Evolutionary conservation across 805 yeast species (phyloP).

Genomic region (Lipomyces spencermartinsiae): DNA sequence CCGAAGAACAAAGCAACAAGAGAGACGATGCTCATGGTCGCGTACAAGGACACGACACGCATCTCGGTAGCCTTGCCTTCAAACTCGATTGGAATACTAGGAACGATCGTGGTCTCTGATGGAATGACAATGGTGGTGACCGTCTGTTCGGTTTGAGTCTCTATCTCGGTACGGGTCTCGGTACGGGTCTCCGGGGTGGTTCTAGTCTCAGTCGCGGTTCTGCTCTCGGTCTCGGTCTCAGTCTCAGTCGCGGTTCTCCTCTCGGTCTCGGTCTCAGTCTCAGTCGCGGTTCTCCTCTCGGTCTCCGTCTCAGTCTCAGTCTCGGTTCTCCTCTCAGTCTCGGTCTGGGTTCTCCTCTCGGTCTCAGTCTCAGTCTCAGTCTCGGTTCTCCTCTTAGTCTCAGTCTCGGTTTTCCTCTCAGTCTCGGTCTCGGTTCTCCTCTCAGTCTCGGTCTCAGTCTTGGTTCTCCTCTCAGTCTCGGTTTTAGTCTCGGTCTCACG

Average conservation of each 20-base stretch:
- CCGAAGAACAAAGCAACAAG: slow-evolving; percentile 14
- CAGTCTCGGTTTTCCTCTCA: not conserved
- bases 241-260: not conserved
- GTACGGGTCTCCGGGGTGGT: not conserved
- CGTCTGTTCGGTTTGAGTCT: not conserved
- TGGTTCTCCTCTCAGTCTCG: not conserved
- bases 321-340: slow-evolving; percentile 7
- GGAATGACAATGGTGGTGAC: not conserved
- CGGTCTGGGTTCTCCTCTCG: not conserved
- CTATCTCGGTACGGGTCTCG: slow-evolving; percentile 1
- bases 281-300: not conserved
- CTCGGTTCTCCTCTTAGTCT: not conserved
- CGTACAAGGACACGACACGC: slow-evolving; percentile 12
- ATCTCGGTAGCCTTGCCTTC: slow-evolving; percentile 16
- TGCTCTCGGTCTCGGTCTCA: not conserved
- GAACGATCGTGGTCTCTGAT: not conserved
- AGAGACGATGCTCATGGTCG: slow-evolving; percentile 12
- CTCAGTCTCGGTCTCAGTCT: slow-evolving; percentile 11
- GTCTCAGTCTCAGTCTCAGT: slow-evolving; percentile 7
- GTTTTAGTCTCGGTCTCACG: not conserved
- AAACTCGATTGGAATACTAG: slow-evolving; percentile 5
- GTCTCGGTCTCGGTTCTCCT: slow-evolving; percentile 11
- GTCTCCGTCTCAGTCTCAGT: slow-evolving; percentile 11
- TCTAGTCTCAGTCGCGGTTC: not conserved
- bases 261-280: not conserved